phyloP scores from a whole-genome alignment of 441 rosid species.

The Adansonia grandidieri region DNA sequence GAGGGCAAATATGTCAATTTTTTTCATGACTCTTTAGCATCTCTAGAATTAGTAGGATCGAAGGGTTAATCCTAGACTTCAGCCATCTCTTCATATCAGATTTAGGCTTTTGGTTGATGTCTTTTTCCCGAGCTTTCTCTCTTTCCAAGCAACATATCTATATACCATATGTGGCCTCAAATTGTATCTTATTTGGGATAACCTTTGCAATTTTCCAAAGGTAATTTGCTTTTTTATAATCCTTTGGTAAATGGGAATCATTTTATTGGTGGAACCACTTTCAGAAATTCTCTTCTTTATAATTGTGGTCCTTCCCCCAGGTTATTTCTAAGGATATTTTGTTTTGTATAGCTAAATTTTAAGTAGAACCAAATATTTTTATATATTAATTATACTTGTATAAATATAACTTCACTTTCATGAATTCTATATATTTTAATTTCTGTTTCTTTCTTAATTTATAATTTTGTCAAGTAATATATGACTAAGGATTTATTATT shows the following conservation, averaged over 20 bases:
- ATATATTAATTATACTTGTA: background rate
- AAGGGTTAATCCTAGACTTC: background rate
- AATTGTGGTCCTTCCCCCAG: no score
- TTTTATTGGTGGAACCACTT: background rate
- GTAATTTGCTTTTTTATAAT: background rate
- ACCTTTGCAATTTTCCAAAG: background rate
- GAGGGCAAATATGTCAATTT: no score
- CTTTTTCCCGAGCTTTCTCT: background rate
- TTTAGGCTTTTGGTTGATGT: background rate
- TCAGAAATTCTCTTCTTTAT: background rate
- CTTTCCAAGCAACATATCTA: background rate
- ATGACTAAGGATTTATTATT: no score
- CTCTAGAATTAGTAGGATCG: background rate
- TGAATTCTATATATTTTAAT: background rate
- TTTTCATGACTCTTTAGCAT: background rate
- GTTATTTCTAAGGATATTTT: background rate
- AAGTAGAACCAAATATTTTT: background rate
- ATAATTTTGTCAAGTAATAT: background rate
- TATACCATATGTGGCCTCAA: background rate
- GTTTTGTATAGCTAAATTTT: background rate
- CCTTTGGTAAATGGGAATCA: background rate
- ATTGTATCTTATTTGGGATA: background rate
- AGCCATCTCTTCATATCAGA: background rate
- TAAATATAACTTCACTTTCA: background rate
- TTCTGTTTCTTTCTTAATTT: background rate